These are phyloP conservation scores for Leccinellum albellum DNA, from an alignment of 768 basidiomycete genomes.

Conservation along the genomic window DNA sequence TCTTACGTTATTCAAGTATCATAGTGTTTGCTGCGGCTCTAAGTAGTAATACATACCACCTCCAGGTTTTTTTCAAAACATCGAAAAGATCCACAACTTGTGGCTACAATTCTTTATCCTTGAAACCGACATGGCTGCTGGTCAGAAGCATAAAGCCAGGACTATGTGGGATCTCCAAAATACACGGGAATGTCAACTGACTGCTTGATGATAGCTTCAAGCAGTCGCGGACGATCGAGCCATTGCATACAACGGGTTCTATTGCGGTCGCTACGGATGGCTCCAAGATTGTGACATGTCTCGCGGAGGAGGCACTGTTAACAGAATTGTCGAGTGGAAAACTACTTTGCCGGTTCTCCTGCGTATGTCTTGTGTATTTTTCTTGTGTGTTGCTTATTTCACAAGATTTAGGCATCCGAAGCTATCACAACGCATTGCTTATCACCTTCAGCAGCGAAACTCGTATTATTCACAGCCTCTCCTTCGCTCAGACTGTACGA, in stretches of 20 bases:
- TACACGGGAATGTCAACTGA: slow-evolving; percentile 6
- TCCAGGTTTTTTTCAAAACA: background rate
- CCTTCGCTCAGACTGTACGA: slow-evolving; percentile 82
- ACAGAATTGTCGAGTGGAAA: slow-evolving; percentile 75
- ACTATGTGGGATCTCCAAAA: slow-evolving; percentile 24
- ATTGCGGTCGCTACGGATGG: slow-evolving; percentile 79
- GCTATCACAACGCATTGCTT: slow-evolving; percentile 81
- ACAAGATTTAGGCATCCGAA: slow-evolving; percentile 70
- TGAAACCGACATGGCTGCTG: slow-evolving; percentile 14
- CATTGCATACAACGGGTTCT: slow-evolving; percentile 87
- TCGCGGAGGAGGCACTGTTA: slow-evolving; percentile 80
- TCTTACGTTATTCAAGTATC: background rate
- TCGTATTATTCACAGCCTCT: slow-evolving; percentile 78
- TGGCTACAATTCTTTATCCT: too few species aligned
- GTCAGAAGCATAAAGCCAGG: slow-evolving; percentile 45
- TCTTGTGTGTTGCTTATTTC: background rate
- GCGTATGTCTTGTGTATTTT: slow-evolving; percentile 51
- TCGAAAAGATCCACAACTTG: slow-evolving; percentile 1
- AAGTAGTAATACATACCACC: background rate
- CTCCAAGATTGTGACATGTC: slow-evolving; percentile 74
- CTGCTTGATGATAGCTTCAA: slow-evolving; percentile 53
- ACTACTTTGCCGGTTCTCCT: slow-evolving; percentile 76
- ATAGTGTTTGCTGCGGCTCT: background rate
- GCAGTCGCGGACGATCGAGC: slow-evolving; percentile 66
- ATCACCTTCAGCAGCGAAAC: slow-evolving; percentile 67